Evolutionary conservation across 2,329 filamentous ascomycete species (phyloP).

Genomic region (Trichoderma polysporum): DNA sequence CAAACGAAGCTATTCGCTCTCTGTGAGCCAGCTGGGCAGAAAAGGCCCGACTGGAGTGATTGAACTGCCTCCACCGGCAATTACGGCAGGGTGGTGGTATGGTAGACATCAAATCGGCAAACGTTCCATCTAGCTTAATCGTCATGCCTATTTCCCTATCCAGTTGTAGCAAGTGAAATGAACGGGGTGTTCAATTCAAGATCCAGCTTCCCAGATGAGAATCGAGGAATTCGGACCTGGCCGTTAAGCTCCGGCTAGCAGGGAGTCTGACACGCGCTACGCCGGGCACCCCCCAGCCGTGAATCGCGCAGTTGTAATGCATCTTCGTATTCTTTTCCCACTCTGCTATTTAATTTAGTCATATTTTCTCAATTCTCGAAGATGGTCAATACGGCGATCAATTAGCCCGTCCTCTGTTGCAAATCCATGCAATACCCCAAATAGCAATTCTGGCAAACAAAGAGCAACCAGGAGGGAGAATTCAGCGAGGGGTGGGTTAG

Average conservation of each 20-base stretch:
- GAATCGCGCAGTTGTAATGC: neutral
- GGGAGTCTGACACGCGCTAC: constrained; percentile 10
- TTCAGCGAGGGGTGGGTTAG: neutral
- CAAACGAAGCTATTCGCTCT: neutral
- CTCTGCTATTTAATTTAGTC: neutral
- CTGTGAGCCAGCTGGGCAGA: neutral
- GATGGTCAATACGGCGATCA: neutral
- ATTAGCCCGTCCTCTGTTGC: neutral
- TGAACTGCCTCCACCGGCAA: neutral
- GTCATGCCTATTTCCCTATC: neutral
- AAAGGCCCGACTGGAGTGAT: constrained; percentile 11
- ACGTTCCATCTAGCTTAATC: constrained; percentile 4
- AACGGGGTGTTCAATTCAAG: constrained; percentile 3
- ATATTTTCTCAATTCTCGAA: neutral
- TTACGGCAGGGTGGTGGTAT: neutral
- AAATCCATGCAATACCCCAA: neutral
- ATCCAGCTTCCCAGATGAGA: constrained; percentile 18
- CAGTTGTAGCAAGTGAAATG: constrained; percentile 15
- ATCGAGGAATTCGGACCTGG: neutral
- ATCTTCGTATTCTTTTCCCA: neutral
- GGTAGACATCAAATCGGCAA: neutral
- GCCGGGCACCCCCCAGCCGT: neutral
- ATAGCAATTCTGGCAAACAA: neutral
- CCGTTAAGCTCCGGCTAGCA: constrained; percentile 12
- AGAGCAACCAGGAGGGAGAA: too few species aligned